Evolutionary conservation across 805 yeast genomes (phyloP).

Genomic region (Cyberlindnera lachancei): DNA sequence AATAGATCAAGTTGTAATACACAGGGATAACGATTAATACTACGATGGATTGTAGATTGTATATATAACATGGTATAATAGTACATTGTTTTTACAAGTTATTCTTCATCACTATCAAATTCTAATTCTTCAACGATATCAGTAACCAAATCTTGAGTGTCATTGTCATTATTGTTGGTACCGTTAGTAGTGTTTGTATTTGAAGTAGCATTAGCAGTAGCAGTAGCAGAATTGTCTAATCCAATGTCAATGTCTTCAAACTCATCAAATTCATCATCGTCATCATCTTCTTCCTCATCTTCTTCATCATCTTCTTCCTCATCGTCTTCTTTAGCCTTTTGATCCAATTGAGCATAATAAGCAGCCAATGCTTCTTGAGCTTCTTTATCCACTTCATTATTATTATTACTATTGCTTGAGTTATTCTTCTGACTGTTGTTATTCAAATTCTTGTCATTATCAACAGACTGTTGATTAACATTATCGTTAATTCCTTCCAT

Average conservation of each 20-base stretch:
- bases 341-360: conserved; percentile 21
- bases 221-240: conserved; percentile 3
- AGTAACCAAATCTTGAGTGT: neutral
- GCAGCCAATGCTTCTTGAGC: conserved; percentile 21
- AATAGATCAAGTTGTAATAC: too few species aligned
- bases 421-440: conserved; percentile 6
- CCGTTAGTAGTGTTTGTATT: too few species aligned
- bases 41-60: too few species aligned
- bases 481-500: conserved; percentile 38
- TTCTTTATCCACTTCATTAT: conserved; percentile 15
- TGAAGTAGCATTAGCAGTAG: neutral
- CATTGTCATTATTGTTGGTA: too few species aligned
- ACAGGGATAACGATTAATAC: too few species aligned
- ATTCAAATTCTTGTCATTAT: conserved; percentile 4
- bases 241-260: conserved; percentile 2
- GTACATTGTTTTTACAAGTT: too few species aligned
- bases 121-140: conserved; percentile 19
- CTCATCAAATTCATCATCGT: conserved; percentile 13
- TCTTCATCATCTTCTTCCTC: conserved; percentile 21
- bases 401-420: neutral
- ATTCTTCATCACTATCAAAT: conserved; percentile 23
- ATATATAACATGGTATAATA: too few species aligned
- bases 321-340: conserved; percentile 21
- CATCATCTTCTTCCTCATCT: conserved; percentile 34
- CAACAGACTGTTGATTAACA: conserved; percentile 16